These are phyloP conservation scores for Coemansia sp. DNA, from an alignment of 192 early-diverging fungal species.

Conservation along the genomic window DNA sequence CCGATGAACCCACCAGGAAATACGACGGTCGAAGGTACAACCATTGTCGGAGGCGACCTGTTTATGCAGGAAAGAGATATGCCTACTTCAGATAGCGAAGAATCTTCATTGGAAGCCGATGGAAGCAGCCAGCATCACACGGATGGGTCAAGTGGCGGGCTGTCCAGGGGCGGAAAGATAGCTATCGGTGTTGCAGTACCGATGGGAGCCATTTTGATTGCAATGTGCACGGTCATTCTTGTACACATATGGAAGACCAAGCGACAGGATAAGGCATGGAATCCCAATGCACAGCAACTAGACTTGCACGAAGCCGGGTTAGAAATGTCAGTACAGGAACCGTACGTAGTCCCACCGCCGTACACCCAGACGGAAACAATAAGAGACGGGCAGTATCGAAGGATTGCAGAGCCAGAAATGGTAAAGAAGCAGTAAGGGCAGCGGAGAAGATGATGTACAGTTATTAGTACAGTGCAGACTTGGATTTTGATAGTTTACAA, in stretches of 20 bases:
- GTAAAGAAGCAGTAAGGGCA: not conserved
- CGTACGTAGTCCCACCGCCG: not conserved
- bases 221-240: not conserved
- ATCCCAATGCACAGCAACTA: not conserved
- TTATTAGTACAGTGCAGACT: too few relatives aligned
- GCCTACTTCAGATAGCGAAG: not conserved
- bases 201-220: not conserved
- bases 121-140: not conserved
- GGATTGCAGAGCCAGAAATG: not conserved
- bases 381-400: too few relatives aligned
- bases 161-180: not conserved
- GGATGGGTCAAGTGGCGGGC: not conserved
- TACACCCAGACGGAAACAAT: not conserved
- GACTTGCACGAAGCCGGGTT: not conserved
- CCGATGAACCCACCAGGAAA: not conserved
- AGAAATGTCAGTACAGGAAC: not conserved
- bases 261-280: constrained; percentile 9
- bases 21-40: too few relatives aligned
- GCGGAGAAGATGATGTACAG: too few relatives aligned
- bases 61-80: not conserved
- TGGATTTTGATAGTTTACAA: too few relatives aligned
- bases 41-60: constrained; percentile 7
- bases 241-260: constrained; percentile 3
- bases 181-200: constrained; percentile 1
- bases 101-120: not conserved